Percentiles rank a stretch among this genome's conserved stretches.
Conservation (phyloP, 208 protist species). For the Vickermania ingenoplastis region DNA sequence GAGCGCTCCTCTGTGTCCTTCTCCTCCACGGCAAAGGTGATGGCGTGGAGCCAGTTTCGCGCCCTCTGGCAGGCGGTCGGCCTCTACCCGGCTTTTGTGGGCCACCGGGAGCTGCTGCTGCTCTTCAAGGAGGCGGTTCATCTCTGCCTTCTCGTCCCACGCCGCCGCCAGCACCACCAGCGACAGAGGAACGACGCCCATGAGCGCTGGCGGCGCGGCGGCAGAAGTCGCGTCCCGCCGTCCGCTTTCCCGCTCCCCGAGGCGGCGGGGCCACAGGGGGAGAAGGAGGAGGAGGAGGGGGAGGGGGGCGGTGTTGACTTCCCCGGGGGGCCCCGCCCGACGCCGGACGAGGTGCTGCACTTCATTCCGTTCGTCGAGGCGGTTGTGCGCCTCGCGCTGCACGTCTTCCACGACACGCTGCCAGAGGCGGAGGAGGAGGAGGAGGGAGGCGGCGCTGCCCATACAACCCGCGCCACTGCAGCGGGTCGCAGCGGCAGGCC, state of each 20-base stretch:
- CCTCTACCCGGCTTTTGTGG: not conserved
- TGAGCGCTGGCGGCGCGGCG: not conserved
- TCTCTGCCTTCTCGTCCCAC: not conserved
- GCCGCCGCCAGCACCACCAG: not conserved
- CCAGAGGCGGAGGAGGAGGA: too few species aligned
- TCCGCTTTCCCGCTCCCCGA: not conserved
- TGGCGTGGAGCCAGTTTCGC: not conserved
- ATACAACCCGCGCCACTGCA: too few species aligned
- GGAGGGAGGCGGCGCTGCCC: too few species aligned
- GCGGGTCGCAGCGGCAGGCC: too few species aligned
- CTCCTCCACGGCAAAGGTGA: not conserved
- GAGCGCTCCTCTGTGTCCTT: not conserved
- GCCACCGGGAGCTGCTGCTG: not conserved
- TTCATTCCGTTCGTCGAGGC: conserved; percentile 3
- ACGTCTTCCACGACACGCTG: not conserved
- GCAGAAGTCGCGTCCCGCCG: too few species aligned
- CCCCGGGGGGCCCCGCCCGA: too few species aligned
- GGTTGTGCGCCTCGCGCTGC: conserved; percentile 3
- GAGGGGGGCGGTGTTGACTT: too few species aligned
- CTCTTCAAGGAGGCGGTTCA: not conserved
- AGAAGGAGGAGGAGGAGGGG: not conserved
- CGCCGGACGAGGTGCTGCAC: not conserved
- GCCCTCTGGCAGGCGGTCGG: not conserved
- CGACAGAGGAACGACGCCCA: not conserved
- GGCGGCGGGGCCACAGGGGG: not conserved